Evolutionary conservation across 192 early-diverging fungal genomes (phyloP), one percentile per base, ranked within the genome.

Genomic region (Podila horticola): DNA sequence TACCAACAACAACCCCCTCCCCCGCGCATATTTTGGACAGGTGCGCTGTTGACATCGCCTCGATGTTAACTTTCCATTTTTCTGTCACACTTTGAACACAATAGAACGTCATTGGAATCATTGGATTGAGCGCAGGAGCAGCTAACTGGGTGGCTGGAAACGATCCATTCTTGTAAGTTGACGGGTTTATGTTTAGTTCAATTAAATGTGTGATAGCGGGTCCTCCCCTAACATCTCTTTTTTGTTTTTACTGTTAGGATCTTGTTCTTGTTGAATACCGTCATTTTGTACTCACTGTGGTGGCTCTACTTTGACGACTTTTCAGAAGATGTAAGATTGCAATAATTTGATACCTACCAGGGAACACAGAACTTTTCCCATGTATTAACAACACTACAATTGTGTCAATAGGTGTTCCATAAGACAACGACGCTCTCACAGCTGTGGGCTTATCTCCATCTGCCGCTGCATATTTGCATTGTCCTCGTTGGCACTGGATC

Each of bases 301-400:
- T 87, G 85, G 68, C 75, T 87, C 64, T 87, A 85, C 58, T 87
- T 87, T 79, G 86, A 87, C 55, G 86, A 87, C 41, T 87, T 87
- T 67, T 84, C 70, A 11, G 71, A 87, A 57, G 86, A 87, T 67
- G 83, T 86, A 82, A 67, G 65, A 67, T 8, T 5, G 48, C 8
- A 7, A n/a, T 2, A 7, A n/a, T 2, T 17, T 3, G 4, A 13
- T n/a, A 12, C 9, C 5, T 5, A 3, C 8, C 19, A 17, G 11
- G 33, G 24, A 30, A 13, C 41, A 13, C 64, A 20, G 2, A 1
- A 55, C 17, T 2, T 19, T 4, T 7, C 49, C 10, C 52, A 22
- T 7, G 19, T 55, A n/a, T 24, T n/a, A 55, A n/a, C 49, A 12
- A 50, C 24, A 4, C 52, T 20, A 19, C 19, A 9, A 10, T 29